Evolutionary conservation across 441 rosid genomes (phyloP), one percentile per base, ranked within the genome.

Genomic region (Syzygium malaccense): DNA sequence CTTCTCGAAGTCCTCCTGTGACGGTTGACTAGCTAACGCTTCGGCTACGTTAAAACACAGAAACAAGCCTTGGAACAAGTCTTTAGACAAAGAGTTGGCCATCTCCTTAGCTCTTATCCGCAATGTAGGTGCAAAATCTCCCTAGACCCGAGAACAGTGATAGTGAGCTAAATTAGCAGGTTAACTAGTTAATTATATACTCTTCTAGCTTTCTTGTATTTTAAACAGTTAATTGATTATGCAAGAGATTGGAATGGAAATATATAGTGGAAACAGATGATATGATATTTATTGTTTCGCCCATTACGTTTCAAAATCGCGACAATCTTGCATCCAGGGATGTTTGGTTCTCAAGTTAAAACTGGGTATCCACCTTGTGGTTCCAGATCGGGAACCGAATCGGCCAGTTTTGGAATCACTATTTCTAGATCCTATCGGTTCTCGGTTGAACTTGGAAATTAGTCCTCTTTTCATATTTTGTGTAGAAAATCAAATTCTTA

Each of bases 121-220:
- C 90, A 92, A 4, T 93, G 95, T 90, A 93, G 93, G 80, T 56
- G 33, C 2, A 85, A 86, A 62, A 79, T 94, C 88, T 91, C 91
- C 86, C 54, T 15, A n/a, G 13, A 66, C 55, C 33, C 26, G 26
- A 20, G 26, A 8, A 56, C 26, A 20, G 58, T 8, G 58, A 56
- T 7, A 62, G 32, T 15, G 71, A 62, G 8, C n/a, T 62, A n/a
- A n/a, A 30, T 62, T 14, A 5, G 68, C 33, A n/a, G 19, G 19
- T 62, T 62, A 15, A 19, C 58, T 20, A 26, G 71, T 57, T n/a
- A n/a, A 30, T 19, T 7, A 45, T 18, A 32, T 30, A 28, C 48
- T 26, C 17, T 86, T 86, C 7, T 8, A 55, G 33, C 53, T 18
- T 37, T 57, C 26, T 32, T 41, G 8, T 54, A 56, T 8, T 19